Conservation (phyloP, 345 rosid genomes). For the Eucalyptus fibrosa region DNA sequence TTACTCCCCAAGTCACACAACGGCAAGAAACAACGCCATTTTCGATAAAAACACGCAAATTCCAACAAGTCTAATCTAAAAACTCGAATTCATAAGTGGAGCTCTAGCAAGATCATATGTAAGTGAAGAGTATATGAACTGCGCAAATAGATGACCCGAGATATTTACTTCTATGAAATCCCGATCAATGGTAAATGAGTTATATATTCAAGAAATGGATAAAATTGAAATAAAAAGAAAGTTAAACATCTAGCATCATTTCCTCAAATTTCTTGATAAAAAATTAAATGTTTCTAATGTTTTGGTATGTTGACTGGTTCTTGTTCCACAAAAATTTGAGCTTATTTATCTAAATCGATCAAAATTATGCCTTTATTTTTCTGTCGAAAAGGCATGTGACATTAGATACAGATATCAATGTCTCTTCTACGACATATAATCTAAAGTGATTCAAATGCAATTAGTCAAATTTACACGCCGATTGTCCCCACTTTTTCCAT, state of each 20-base stretch:
- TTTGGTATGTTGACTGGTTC: too few relatives aligned
- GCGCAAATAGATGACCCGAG: fast-evolving
- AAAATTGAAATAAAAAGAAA: background rate
- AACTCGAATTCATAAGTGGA: background rate
- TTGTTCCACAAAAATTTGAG: background rate
- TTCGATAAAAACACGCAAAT: too few relatives aligned
- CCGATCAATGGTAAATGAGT: background rate
- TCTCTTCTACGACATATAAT: background rate
- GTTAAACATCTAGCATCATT: too few relatives aligned
- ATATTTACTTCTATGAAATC: fast-evolving
- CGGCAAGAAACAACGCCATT: background rate
- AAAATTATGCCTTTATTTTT: background rate
- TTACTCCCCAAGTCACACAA: background rate
- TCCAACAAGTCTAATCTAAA: background rate
- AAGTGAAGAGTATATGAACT: fast-evolving
- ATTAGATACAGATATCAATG: background rate
- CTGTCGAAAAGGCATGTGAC: fast-evolving
- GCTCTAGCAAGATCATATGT: background rate
- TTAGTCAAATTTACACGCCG: background rate
- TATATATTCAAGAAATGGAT: background rate
- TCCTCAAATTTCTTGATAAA: background rate
- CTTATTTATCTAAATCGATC: background rate
- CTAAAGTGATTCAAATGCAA: background rate
- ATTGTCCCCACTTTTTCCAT: background rate
- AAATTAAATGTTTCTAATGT: background rate